Conservation (phyloP, 2,329 filamentous ascomycete genomes). For the Alternaria hordeiaustralica region DNA sequence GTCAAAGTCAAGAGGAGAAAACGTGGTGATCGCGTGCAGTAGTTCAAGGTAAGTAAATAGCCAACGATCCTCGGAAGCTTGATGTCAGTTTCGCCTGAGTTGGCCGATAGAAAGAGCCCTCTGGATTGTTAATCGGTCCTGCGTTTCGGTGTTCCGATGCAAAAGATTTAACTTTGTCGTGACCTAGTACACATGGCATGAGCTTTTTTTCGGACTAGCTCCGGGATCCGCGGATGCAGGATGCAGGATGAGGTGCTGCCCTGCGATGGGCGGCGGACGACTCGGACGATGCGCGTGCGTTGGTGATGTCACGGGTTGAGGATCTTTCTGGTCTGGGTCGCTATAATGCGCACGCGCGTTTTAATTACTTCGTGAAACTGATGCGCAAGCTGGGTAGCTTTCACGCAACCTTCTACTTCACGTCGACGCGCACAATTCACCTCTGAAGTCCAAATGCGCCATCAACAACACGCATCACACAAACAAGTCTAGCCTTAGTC, state of each 20-base stretch:
- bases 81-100: neutral
- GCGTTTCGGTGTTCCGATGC: neutral
- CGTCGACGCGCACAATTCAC: neutral
- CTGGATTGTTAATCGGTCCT: neutral
- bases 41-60: neutral
- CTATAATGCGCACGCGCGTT: neutral
- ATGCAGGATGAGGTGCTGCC: neutral
- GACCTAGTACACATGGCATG: neutral
- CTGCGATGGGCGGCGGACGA: neutral
- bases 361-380: neutral
- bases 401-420: neutral
- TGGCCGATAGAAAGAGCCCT: neutral
- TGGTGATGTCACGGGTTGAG: slow-evolving; percentile 5
- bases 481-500: neutral
- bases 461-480: neutral
- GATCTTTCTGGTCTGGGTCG: neutral
- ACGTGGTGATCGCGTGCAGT: neutral
- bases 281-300: neutral
- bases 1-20: neutral
- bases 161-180: neutral
- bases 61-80: neutral
- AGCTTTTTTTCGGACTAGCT: slow-evolving; percentile 4
- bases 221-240: slow-evolving; percentile 11
- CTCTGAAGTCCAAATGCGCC: neutral
- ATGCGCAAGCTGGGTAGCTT: neutral